These are phyloP conservation scores for Fusarium illudens DNA, from an alignment of 2,329 filamentous ascomycete species.

Conservation along the genomic window DNA sequence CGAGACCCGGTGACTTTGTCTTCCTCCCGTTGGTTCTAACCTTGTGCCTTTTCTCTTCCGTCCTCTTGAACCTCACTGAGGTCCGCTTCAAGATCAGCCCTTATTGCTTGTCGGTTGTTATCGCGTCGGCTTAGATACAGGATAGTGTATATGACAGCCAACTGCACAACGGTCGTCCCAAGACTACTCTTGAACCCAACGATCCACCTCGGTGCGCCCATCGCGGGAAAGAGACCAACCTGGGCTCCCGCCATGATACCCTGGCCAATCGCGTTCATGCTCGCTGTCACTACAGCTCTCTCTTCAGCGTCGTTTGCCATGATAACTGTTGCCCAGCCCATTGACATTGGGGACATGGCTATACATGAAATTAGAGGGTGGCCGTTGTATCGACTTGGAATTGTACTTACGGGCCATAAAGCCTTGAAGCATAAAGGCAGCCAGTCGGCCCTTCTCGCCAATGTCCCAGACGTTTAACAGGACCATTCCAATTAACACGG, in stretches of 20 bases:
- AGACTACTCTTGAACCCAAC: conserved; percentile 44
- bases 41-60: not conserved
- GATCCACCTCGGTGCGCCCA: conserved; percentile 47
- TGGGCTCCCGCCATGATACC: conserved; percentile 52
- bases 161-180: conserved; percentile 46
- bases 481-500: conserved; percentile 45
- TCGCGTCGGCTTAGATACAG: conserved; percentile 7
- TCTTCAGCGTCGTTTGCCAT: conserved; percentile 53
- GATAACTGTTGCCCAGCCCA: conserved; percentile 51
- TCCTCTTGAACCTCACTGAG: not conserved
- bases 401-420: conserved; percentile 43
- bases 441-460: conserved; percentile 48
- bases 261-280: conserved; percentile 55
- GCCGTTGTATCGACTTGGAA: not conserved
- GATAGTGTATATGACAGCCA: conserved; percentile 41
- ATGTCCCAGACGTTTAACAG: conserved; percentile 50
- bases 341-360: conserved; percentile 47
- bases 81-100: not conserved
- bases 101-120: not conserved
- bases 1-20: too few relatives aligned
- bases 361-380: not conserved
- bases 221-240: conserved; percentile 50
- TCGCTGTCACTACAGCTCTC: conserved; percentile 52
- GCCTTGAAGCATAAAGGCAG: conserved; percentile 50
- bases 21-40: not conserved